Base-by-base conservation (phyloP, 495 filamentous ascomycete species). In the Bacidia rubella region DNA sequence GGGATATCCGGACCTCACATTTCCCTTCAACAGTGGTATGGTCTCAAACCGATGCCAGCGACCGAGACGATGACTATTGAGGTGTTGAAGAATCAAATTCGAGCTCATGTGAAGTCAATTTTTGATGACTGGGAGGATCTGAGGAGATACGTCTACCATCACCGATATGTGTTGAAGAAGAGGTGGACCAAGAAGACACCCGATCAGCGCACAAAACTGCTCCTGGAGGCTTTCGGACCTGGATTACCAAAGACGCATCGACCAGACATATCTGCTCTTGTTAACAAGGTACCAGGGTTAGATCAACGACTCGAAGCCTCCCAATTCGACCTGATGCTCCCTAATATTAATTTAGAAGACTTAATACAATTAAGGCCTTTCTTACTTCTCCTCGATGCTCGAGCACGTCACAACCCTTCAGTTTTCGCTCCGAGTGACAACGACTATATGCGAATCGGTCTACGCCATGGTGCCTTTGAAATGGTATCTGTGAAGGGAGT, bases 271-370 rank as follows among this genome's bases (percentile, higher is more conserved):
- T 59, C 63, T n/a, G 70, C 68, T 4, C 69, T 73, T 19, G 47
- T 51, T 2, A 64, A 58, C 11, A 60, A 68, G 32, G 26, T 20
- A 3, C 29, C 29, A 38, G 45, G 61, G 41, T 43, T 10, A 10
- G n/a, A n/a, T 15, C 29, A 35, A 35, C 60, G 47, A 53, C 32
- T 25, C 57, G 39, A 2, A 38, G 35, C 20, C 55, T 54, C 23
- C 61, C 58, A 1, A 24, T 61, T 27, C 57, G 58, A 38, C 47
- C 54, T 26, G 64, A 70, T 76, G 29, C 77, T 70, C 66, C 79
- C 78, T 0, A 66, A 70, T 47, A 73, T 81, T 60, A 83, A 82
- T 54, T 66, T 73, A 25, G 76, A 81, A 52, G 77, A 81, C 58
- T 60, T 82, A 3, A 47, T 47, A 11, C 63, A 68, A 19, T 62